These are phyloP conservation scores for Hypoxylon sp. DNA, from an alignment of 2,329 filamentous ascomycete species.

Conservation along the genomic window DNA sequence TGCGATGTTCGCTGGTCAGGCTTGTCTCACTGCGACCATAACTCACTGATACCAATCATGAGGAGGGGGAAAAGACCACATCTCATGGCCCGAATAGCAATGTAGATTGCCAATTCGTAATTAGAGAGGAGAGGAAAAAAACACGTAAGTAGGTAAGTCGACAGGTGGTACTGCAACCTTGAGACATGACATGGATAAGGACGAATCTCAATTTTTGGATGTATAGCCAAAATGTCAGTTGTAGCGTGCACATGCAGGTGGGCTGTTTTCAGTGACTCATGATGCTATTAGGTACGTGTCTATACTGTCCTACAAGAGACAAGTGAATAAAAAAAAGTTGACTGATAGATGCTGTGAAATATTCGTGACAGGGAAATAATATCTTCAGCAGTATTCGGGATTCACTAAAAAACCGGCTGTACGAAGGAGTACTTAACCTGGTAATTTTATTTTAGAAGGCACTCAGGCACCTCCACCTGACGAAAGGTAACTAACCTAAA, in stretches of 20 bases:
- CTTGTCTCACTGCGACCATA: slow-evolving; percentile 10
- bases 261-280: slow-evolving; percentile 21
- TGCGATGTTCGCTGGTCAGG: slow-evolving; percentile 25
- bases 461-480: not conserved
- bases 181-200: slow-evolving; percentile 30
- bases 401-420: too few species aligned
- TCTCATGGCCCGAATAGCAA: not conserved
- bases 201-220: slow-evolving; percentile 21
- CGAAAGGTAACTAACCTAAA: not conserved
- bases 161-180: slow-evolving; percentile 24
- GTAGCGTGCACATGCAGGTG: slow-evolving; percentile 7
- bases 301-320: slow-evolving; percentile 3
- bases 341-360: not conserved
- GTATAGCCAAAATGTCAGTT: slow-evolving; percentile 5
- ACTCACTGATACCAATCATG: slow-evolving; percentile 6
- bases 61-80: slow-evolving; percentile 4
- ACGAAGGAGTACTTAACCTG: too few species aligned
- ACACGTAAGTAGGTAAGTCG: not conserved
- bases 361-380: not conserved
- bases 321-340: slow-evolving; percentile 4
- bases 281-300: slow-evolving; percentile 23
- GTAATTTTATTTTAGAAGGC: not conserved
- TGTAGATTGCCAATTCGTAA: not conserved
- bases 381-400: not conserved
- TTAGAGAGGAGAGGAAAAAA: not conserved